These are phyloP conservation scores for Sordariomycetes sp. DNA, from an alignment of 2,329 filamentous ascomycete genomes.

Conservation along the genomic window DNA sequence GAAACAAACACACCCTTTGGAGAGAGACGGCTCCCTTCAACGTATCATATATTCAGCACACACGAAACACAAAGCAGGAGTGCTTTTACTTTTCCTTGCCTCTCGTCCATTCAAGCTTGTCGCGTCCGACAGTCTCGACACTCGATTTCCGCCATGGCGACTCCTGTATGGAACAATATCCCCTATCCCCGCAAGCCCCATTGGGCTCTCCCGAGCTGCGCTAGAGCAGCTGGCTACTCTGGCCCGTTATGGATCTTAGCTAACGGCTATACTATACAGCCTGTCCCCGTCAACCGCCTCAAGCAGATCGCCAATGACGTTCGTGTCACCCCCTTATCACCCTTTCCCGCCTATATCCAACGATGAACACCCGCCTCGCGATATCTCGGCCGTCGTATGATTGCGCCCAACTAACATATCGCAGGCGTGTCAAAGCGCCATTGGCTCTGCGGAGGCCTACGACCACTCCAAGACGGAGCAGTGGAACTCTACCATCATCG, in stretches of 20 bases:
- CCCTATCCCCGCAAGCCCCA: background rate
- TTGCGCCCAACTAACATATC: background rate
- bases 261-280: slow-evolving; percentile 31
- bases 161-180: background rate
- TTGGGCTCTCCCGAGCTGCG: background rate
- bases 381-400: background rate
- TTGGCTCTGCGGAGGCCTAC: slow-evolving; percentile 66
- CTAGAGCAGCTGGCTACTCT: background rate
- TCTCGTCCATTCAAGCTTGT: background rate
- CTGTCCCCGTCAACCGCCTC: slow-evolving; percentile 62
- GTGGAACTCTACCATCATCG: slow-evolving; percentile 92
- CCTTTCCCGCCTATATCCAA: background rate
- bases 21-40: background rate
- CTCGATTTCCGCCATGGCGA: background rate
- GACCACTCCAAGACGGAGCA: slow-evolving; percentile 72
- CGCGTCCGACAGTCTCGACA: background rate
- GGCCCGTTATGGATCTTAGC: background rate
- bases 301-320: slow-evolving; percentile 80
- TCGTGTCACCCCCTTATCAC: slow-evolving; percentile 19
- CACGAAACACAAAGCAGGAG: background rate
- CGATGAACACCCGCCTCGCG: background rate
- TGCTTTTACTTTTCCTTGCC: background rate
- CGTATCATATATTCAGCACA: background rate
- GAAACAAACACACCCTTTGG: background rate
- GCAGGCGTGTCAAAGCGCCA: slow-evolving; percentile 71